phyloP scores from a whole-genome alignment of 176 grass and related monocot genomes.

The Phyllostachys edulis region DNA sequence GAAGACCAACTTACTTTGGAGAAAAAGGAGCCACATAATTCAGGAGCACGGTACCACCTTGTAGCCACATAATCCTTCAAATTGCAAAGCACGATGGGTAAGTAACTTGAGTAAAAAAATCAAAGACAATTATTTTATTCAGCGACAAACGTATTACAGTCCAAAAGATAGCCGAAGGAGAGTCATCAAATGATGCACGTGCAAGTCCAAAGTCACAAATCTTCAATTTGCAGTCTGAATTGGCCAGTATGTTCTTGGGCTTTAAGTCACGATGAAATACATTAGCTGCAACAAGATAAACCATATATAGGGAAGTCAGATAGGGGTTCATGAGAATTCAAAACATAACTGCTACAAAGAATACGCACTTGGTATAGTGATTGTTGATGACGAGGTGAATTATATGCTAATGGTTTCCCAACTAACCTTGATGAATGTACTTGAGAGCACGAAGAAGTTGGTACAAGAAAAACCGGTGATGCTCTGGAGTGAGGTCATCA shows the following conservation, averaged over 20 bases:
- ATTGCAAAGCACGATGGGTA: conserved; percentile 26
- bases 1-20: conserved; percentile 64
- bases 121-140: conserved; percentile 16
- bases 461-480: too few relatives aligned
- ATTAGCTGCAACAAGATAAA: conserved; percentile 65
- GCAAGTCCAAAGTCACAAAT: conserved; percentile 98
- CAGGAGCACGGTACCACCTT: conserved; percentile 96
- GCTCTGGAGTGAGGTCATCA: too few relatives aligned
- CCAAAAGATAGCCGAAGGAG: conserved; percentile 77
- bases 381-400: conserved; percentile 10
- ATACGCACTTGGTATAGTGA: neutral
- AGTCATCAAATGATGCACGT: conserved; percentile 67
- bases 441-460: too few relatives aligned
- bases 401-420: neutral
- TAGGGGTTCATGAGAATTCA: neutral
- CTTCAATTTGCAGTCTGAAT: conserved; percentile 85
- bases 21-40: conserved; percentile 95
- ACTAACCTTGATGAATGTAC: too few relatives aligned
- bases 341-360: conserved; percentile 19
- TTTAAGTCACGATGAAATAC: conserved; percentile 96
- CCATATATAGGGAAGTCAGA: conserved; percentile 29
- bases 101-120: conserved; percentile 34
- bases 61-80: conserved; percentile 95
- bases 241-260: conserved; percentile 86
- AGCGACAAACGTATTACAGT: conserved; percentile 52